phyloP scores from a whole-genome alignment of 306 rosid species.

The Fragaria iinumae region DNA sequence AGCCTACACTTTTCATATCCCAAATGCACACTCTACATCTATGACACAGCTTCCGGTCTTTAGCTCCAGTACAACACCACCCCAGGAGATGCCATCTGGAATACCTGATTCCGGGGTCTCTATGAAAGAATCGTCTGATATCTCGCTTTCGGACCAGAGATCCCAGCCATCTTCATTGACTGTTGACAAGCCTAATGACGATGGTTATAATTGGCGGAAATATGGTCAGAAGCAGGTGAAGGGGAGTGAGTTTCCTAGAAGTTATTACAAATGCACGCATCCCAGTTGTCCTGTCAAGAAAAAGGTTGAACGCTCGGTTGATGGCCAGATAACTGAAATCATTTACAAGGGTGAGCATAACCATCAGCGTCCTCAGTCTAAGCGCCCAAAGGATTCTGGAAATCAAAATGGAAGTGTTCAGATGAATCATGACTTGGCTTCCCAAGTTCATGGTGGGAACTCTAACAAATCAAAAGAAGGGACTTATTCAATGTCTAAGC shows the following conservation, averaged over 20 bases:
- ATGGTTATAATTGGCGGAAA: slow-evolving; percentile 82
- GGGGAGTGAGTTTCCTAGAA: slow-evolving; percentile 79
- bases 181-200: slow-evolving; percentile 66
- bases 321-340: slow-evolving; percentile 71
- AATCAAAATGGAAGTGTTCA: slow-evolving; percentile 36
- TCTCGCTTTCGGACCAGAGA: slow-evolving; percentile 47
- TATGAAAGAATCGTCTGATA: slow-evolving; percentile 32
- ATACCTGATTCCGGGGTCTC: slow-evolving; percentile 20
- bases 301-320: slow-evolving; percentile 77
- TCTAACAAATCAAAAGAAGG: slow-evolving; percentile 31
- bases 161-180: slow-evolving; percentile 36
- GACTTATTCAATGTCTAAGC: slow-evolving; percentile 31
- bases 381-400: slow-evolving; percentile 48
- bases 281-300: slow-evolving; percentile 76
- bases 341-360: slow-evolving; percentile 80
- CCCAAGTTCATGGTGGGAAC: slow-evolving; percentile 37
- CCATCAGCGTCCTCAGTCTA: slow-evolving; percentile 56
- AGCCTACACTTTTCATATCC: slow-evolving; percentile 36
- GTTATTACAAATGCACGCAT: slow-evolving; percentile 76
- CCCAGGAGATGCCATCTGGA: slow-evolving; percentile 32
- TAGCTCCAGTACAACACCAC: slow-evolving; percentile 26
- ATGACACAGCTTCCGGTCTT: slow-evolving; percentile 34
- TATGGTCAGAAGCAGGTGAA: slow-evolving; percentile 88
- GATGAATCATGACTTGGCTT: slow-evolving; percentile 36
- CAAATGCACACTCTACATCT: slow-evolving; percentile 36